These are phyloP conservation scores for Umbilicus rupestris DNA, from an alignment of 164 flowering plant species.

Conservation along the genomic window DNA sequence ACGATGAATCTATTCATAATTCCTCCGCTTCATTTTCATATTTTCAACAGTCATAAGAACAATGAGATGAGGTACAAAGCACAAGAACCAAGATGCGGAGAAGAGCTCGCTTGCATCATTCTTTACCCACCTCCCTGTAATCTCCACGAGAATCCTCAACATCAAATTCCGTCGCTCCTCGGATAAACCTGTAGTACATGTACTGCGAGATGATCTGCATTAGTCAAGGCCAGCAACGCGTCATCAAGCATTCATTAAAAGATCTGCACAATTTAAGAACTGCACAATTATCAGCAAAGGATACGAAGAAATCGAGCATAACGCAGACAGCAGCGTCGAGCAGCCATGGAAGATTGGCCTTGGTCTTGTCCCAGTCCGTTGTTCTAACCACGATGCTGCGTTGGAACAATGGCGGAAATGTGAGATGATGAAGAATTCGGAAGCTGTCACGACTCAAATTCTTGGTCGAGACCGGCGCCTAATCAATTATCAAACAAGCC, in stretches of 20 bases:
- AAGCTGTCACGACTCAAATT: too few species aligned
- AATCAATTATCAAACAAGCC: too few species aligned
- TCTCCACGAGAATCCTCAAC: background rate
- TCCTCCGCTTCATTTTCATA: too few species aligned
- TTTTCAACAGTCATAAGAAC: too few species aligned
- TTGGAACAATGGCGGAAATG: background rate
- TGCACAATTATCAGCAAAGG: conserved; percentile 21
- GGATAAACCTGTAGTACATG: conserved; percentile 12
- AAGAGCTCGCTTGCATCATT: too few species aligned
- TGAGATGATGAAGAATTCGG: too few species aligned
- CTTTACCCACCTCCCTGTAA: background rate
- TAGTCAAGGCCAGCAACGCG: conserved; percentile 6
- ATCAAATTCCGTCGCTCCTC: background rate
- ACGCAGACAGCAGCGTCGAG: conserved; percentile 79
- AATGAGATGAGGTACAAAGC: too few species aligned
- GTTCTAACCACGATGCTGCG: conserved; percentile 68
- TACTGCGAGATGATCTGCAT: conserved; percentile 11
- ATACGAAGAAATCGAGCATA: conserved; percentile 63
- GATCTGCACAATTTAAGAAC: too few species aligned
- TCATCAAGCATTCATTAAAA: background rate
- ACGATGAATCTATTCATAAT: too few species aligned
- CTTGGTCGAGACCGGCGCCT: too few species aligned
- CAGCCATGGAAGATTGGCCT: conserved; percentile 77
- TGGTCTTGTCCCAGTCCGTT: conserved; percentile 52
- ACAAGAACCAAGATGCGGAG: background rate